A percentile compares a stretch with the other conserved stretches of the same genome.
Conservation (phyloP, 768 basidiomycete species). For the Arthromyces matolae region DNA sequence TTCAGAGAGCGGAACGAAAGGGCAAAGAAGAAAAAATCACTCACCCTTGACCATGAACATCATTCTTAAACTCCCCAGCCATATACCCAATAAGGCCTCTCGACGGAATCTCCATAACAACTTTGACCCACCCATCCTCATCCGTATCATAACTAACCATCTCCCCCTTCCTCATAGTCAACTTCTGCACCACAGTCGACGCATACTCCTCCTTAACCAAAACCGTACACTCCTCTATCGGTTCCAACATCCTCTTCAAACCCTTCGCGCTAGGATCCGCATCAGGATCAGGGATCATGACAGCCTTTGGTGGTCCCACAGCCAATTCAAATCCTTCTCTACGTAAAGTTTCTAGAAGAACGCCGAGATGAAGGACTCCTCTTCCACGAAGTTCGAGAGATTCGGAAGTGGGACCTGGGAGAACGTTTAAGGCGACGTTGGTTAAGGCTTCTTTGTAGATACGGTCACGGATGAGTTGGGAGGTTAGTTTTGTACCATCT, state of each 20-base stretch:
- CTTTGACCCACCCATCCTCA: conserved; percentile 44
- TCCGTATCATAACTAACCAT: conserved; percentile 44
- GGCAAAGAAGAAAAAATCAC: conserved; percentile 1
- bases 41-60: conserved; percentile 48
- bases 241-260: conserved; percentile 40
- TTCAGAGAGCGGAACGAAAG: too few species aligned
- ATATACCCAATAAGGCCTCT: conserved; percentile 49
- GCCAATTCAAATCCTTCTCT: conserved; percentile 47
- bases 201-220: conserved; percentile 46
- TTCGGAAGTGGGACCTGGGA: conserved; percentile 48
- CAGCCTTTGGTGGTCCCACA: conserved; percentile 47
- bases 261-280: conserved; percentile 27
- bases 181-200: conserved; percentile 44
- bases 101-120: conserved; percentile 47
- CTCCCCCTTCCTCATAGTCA: conserved; percentile 47
- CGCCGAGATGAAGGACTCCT: conserved; percentile 48
- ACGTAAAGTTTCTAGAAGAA: conserved; percentile 46
- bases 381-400: conserved; percentile 46
- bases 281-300: conserved; percentile 43
- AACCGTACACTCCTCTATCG: conserved; percentile 44
- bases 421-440: conserved; percentile 47
- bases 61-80: conserved; percentile 50
- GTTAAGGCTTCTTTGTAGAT: conserved; percentile 49
- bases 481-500: conserved; percentile 47
- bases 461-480: conserved; percentile 44